phyloP scores from a whole-genome alignment of 192 early-diverging fungal genomes.

The Irineochytrium annulatum region DNA sequence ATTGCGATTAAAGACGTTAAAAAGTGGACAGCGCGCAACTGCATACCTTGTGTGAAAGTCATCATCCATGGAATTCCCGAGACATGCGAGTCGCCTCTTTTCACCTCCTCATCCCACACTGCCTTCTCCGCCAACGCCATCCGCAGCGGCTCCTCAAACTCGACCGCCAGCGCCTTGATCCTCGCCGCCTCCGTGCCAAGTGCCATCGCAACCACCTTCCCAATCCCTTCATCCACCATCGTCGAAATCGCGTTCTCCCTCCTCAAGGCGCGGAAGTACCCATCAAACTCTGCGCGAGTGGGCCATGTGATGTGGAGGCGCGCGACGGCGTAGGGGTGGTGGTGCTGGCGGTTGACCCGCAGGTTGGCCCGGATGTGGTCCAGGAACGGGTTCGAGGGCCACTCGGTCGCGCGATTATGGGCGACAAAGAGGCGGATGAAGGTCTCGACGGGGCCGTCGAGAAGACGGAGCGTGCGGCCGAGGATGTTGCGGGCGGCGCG shows the following conservation, averaged over 20 bases:
- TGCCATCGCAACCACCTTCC: background rate
- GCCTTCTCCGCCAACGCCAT: background rate
- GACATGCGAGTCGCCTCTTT: slow-evolving; percentile 22
- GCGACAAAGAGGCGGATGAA: slow-evolving; percentile 33
- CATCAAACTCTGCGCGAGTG: slow-evolving; percentile 17
- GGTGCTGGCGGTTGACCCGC: background rate
- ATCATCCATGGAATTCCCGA: slow-evolving; percentile 37
- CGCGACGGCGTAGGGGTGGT: slow-evolving; percentile 16
- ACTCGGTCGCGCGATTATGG: slow-evolving; percentile 22
- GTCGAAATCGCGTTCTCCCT: too few species aligned
- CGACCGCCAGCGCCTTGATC: slow-evolving; percentile 1
- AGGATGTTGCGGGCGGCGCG: background rate
- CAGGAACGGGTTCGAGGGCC: slow-evolving; percentile 35
- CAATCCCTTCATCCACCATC: background rate
- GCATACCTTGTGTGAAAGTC: slow-evolving; percentile 29
- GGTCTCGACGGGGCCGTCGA: slow-evolving; percentile 6
- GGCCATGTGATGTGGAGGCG: slow-evolving; percentile 32
- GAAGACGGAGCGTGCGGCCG: slow-evolving; percentile 9
- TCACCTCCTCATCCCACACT: slow-evolving; percentile 17
- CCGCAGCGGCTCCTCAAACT: slow-evolving; percentile 1
- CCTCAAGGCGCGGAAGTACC: slow-evolving; percentile 21
- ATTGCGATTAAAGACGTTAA: too few species aligned
- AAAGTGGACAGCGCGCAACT: too few species aligned
- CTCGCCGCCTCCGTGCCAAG: slow-evolving; percentile 4
- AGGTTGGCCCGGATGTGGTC: slow-evolving; percentile 41